phyloP scores from a whole-genome alignment of 768 basidiomycete genomes.

The Coprinopsis sp. region DNA sequence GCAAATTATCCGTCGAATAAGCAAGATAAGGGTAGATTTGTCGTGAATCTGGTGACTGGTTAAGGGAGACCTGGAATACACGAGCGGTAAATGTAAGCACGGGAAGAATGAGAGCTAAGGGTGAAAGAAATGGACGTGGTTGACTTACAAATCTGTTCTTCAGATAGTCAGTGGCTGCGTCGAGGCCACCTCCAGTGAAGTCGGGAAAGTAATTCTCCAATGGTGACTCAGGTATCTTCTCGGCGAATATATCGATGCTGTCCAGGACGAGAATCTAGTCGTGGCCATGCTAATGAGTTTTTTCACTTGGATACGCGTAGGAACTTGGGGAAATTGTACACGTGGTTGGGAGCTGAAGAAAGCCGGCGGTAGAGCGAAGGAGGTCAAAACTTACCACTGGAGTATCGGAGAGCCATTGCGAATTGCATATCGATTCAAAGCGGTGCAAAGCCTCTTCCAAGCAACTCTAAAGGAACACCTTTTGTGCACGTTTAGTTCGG shows the following conservation, averaged over 20 bases:
- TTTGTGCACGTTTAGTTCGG: too few relatives aligned
- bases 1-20: too few relatives aligned
- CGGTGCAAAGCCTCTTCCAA: slow-evolving; percentile 96
- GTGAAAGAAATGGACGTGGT: too few relatives aligned
- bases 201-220: slow-evolving; percentile 90
- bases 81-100: too few relatives aligned
- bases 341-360: too few relatives aligned
- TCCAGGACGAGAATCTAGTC: slow-evolving; percentile 85
- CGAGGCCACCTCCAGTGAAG: slow-evolving; percentile 79
- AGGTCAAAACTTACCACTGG: slow-evolving; percentile 64
- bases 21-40: too few relatives aligned
- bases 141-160: slow-evolving; percentile 79
- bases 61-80: too few relatives aligned
- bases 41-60: too few relatives aligned
- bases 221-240: slow-evolving; percentile 84
- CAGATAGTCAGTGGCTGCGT: slow-evolving; percentile 79
- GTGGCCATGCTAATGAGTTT: slow-evolving; percentile 1
- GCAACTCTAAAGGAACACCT: slow-evolving; percentile 72
- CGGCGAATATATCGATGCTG: slow-evolving; percentile 94
- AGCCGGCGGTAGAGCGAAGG: not conserved
- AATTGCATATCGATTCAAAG: slow-evolving; percentile 98
- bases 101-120: too few relatives aligned
- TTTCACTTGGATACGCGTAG: too few relatives aligned
- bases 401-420: slow-evolving; percentile 93
- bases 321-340: too few relatives aligned